Base-by-base conservation (phyloP, 352 stramenopile species). In the Pythium aphanidermatum region DNA sequence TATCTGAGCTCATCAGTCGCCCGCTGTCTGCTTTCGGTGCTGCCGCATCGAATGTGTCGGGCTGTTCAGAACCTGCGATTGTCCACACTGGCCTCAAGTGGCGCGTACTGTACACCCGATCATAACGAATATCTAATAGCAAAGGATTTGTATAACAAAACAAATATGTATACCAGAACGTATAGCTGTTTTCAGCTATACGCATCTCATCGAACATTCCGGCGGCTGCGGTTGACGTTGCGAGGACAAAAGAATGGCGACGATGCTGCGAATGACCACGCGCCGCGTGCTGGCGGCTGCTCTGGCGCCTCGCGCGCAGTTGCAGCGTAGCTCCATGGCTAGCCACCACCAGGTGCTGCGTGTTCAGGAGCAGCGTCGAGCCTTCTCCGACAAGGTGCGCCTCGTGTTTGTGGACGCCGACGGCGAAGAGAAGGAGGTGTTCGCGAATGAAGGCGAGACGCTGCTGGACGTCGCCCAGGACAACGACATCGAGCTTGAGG, bases 401-500 rank as follows among this genome's bases (percentile, higher is more conserved):
- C 76, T 96, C 45, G 85, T 64, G 31, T 95, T 95, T 55, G 60
- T 96, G 29, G 77, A 92, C 39, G 68, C 58, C 13, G 84, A 96
- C 40, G 87, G 86, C 24, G 68, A 75, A 20, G 48, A 65, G n/a
- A 74, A 71, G 5, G 56, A 59, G 0, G 86, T 97, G 29, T 67
- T 59, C n/a, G 89, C 87, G 1, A 55, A 61, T 1, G 61, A 83
- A 11, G 87, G 89, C 19, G 44, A 95, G 29, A 81, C 75, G 30
- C 63, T 97, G 25, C 63, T 96, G 38, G 88, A 97, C 38, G 81
- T 97, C 40, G 89, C 89, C 9, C 83, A 96, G 38, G 83, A 95
- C 30, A 92, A 97, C 60, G 88, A 97, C 67, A 75, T 97, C 31
- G 91, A 97, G 64, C 70, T 97, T 3, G 91, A 97, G 68, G 65